Conservation (phyloP, 805 yeast genomes). For the Metschnikowia lunata region DNA sequence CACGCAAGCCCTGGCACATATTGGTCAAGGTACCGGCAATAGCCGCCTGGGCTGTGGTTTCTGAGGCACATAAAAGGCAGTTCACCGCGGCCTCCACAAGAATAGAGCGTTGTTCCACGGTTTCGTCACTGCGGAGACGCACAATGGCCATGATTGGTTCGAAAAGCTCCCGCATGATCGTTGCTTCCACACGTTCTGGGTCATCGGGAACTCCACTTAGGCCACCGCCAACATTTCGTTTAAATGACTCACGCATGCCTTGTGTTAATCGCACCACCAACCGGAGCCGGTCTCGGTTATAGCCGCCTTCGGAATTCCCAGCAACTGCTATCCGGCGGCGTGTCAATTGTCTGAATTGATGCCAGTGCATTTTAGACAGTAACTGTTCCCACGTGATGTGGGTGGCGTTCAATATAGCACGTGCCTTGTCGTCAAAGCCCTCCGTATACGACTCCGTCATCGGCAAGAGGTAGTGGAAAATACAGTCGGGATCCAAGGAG, state of each 20-base stretch:
- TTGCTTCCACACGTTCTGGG: constrained; percentile 29
- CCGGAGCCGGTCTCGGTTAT: constrained; percentile 51
- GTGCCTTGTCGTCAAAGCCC: constrained; percentile 50
- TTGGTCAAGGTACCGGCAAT: constrained; percentile 81
- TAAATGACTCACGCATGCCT: constrained; percentile 40
- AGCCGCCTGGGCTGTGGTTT: constrained; percentile 49
- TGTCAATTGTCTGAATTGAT: constrained; percentile 72
- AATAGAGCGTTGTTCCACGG: constrained; percentile 69
- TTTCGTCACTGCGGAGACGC: constrained; percentile 69
- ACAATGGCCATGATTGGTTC: constrained; percentile 61
- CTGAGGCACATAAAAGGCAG: constrained; percentile 57
- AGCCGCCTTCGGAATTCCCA: constrained; percentile 24
- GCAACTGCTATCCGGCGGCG: constrained; percentile 58
- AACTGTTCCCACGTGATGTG: constrained; percentile 57
- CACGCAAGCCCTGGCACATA: constrained; percentile 83
- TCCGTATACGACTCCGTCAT: constrained; percentile 76
- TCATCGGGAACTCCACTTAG: constrained; percentile 19
- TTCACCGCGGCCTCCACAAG: constrained; percentile 76
- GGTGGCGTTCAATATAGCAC: constrained; percentile 64
- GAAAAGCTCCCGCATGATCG: constrained; percentile 53
- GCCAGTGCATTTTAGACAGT: constrained; percentile 61
- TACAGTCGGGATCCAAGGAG: constrained; percentile 48
- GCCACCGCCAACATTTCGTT: constrained; percentile 3
- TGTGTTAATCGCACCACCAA: constrained; percentile 55
- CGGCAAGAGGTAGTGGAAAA: constrained; percentile 80